Base-by-base conservation (phyloP, 306 rosid species). In the Quercus gilva region DNA sequence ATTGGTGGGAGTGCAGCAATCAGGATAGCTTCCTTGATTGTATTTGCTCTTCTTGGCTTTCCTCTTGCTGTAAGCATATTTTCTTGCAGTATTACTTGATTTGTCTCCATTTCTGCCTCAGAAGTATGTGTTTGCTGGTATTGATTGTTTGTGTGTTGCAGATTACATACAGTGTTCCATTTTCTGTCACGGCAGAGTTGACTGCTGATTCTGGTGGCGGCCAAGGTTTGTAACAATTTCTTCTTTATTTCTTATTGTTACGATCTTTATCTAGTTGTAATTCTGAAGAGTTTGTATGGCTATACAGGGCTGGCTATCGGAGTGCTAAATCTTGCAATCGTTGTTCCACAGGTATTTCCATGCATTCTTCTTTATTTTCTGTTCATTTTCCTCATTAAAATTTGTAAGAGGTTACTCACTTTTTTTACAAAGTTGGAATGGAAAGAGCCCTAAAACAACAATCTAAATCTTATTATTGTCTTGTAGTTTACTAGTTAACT, bases 141-240 rank as follows among this genome's bases (percentile, higher is more conserved):
- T 82, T 82, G 53, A 20, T 29, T 85, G 74, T 81, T 76, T 81
- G 11, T 84, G 74, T 86, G 76, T 79, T 79, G 84, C 97, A 96
- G 99, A 96, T 96, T 75, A 96, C 99, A 59, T 96, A 93, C 72
- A 93, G 98, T 55, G 98, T 94, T 77, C 98, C 98, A 26, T 94
- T 94, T 82, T 94, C 98, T 29, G 89, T 94, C 82, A 94, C 97
- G 53, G 94, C 98, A 67, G 93, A 92, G 83, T 81, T 94, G 84
- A 92, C 98, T 69, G 98, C 98, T 25, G 97, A 92, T 85, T 91
- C 94, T 33, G 98, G 98, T 43, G 98, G 98, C 43, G 98, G 97
- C 76, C 98, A 94, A 91, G 97, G 98, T 94, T 77, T 70, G 92
- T 80, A 70, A 71, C 69, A 35, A 31, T 70, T 15, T 29, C 15